Base-by-base conservation (phyloP, 2,329 filamentous ascomycete genomes). In the Colletotrichum tropicale region DNA sequence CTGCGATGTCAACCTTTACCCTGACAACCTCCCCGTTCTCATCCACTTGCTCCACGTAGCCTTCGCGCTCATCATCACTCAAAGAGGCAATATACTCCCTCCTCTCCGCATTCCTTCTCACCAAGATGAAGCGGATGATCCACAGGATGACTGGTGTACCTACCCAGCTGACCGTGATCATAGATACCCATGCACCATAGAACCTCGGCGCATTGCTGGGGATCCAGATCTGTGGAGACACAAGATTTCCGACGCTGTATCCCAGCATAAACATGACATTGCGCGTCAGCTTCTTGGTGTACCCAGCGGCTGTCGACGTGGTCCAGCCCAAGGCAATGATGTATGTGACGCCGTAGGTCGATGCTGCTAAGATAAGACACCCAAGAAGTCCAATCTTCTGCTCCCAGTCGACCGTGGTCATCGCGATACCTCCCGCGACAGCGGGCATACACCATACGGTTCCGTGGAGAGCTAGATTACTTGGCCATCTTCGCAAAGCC, bases 281-380 rank as follows among this genome's bases (percentile, higher is more conserved):
- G 26, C 84, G 81, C 2, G 85, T 86, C 4, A 86, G 83, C 76
- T 87, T 87, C 78, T 87, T 87, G 0, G 86, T 87, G 73, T 86
- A 85, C 2, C 86, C 84, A 0, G 84, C 83, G 78, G 80, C 79
- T 28, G 79, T 81, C 3, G 83, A 84, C 5, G 83, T 84, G 7
- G 84, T 83, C 84, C 84, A 86, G 9, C 83, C 84, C 1, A 86
- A 77, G 1, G 80, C 77, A 52, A 83, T 81, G 69, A 84, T 83
- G 61, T 84, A 86, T 1, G 83, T 85, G 28, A 85, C 81, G 10
- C 83, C 83, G 7, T 79, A 78, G 21, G 81, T 84, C 62, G 79
- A 77, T 0, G 79, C 80, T 2, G 83, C 81, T 16, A 84, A 77
- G 36, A 82, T 76, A 56, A 84, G 76, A 65, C 81, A 83, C 12